These are phyloP conservation scores for Vigna nakashimae DNA, from an alignment of 306 rosid genomes.

Conservation along the genomic window DNA sequence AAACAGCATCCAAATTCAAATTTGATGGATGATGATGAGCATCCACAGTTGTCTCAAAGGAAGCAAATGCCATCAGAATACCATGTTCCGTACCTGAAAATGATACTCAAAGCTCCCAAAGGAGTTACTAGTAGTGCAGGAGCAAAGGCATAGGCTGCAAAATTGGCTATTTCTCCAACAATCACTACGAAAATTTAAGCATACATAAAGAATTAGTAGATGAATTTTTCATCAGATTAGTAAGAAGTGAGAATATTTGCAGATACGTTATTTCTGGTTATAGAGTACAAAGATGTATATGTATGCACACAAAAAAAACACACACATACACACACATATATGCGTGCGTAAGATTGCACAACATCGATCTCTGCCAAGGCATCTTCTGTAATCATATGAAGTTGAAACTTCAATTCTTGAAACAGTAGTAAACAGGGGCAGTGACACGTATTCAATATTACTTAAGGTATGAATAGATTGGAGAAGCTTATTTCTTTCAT, in stretches of 20 bases:
- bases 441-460: not conserved
- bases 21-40: not conserved
- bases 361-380: not conserved
- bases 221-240: not conserved
- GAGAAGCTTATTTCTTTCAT: not conserved
- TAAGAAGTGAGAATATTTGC: not conserved
- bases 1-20: conserved; percentile 1
- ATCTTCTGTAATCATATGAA: not conserved
- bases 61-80: conserved; percentile 11
- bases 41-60: not conserved
- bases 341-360: not conserved
- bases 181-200: conserved; percentile 64
- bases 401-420: conserved; percentile 21
- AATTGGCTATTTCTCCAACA: conserved; percentile 91
- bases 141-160: conserved; percentile 96
- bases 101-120: conserved; percentile 94
- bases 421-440: not conserved
- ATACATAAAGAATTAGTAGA: conserved; percentile 28
- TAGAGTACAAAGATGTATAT: not conserved
- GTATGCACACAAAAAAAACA: too few relatives aligned
- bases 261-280: not conserved
- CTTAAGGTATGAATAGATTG: not conserved
- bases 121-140: conserved; percentile 96
- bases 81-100: conserved; percentile 69
- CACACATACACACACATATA: too few relatives aligned